These are phyloP conservation scores for Kodamaea hsintzibuensis DNA, from an alignment of 805 yeast genomes.

Conservation along the genomic window DNA sequence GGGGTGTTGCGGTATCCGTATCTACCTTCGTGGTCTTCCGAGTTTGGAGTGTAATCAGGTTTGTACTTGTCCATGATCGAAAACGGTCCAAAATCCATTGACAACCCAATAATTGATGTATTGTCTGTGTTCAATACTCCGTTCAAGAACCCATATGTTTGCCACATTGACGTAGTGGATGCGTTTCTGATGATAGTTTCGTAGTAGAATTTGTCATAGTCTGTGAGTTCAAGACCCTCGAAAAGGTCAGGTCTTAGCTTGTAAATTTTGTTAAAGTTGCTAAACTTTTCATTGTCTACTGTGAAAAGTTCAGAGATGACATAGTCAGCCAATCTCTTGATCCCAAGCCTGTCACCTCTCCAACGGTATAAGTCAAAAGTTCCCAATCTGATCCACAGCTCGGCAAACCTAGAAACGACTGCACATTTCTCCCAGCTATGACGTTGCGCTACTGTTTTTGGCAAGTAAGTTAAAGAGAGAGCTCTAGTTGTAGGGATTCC, in stretches of 20 bases:
- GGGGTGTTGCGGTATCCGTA: slow-evolving; percentile 87
- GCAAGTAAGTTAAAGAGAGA: slow-evolving; percentile 66
- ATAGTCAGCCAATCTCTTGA: slow-evolving; percentile 67
- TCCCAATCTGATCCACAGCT: slow-evolving; percentile 85
- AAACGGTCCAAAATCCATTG: slow-evolving; percentile 95
- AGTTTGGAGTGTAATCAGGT: slow-evolving; percentile 83
- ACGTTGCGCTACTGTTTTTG: slow-evolving; percentile 76
- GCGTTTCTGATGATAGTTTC: slow-evolving; percentile 79
- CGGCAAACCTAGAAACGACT: slow-evolving; percentile 78
- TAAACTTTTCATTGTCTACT: slow-evolving; percentile 27
- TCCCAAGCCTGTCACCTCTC: slow-evolving; percentile 66
- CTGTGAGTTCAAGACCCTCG: slow-evolving; percentile 38
- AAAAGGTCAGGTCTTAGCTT: slow-evolving; percentile 21
- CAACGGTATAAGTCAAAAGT: slow-evolving; percentile 80
- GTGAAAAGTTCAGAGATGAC: slow-evolving; percentile 66
- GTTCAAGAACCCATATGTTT: slow-evolving; percentile 86
- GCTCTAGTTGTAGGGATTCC: slow-evolving; percentile 90
- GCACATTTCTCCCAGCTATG: slow-evolving; percentile 79
- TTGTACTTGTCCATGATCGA: slow-evolving; percentile 85
- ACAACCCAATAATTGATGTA: slow-evolving; percentile 82
- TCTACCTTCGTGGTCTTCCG: slow-evolving; percentile 71
- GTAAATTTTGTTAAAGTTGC: slow-evolving; percentile 25
- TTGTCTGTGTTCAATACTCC: slow-evolving; percentile 96
- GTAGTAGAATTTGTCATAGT: slow-evolving; percentile 69
- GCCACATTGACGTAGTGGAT: slow-evolving; percentile 77